A percentile compares a stretch with the other conserved stretches of the same genome.
phyloP scores from a whole-genome alignment of 2,329 filamentous ascomycete species.

The Clarireedia monteithiana region DNA sequence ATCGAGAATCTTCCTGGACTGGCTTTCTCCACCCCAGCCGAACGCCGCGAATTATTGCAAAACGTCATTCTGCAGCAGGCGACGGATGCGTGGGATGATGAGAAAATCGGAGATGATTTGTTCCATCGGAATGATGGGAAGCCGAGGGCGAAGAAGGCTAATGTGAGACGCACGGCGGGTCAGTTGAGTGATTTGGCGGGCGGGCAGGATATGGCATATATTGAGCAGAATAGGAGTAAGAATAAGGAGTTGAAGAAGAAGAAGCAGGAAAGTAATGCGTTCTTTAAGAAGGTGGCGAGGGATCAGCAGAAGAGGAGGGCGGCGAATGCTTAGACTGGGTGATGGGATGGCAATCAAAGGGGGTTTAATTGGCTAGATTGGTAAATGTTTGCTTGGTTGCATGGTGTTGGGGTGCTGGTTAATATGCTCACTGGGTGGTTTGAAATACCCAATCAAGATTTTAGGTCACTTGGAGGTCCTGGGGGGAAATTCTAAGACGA shows the following conservation, averaged over 20 bases:
- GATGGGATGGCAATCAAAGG: not conserved
- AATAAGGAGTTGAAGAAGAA: constrained; percentile 62
- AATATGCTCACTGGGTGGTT: too few relatives aligned
- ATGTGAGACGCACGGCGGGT: constrained; percentile 71
- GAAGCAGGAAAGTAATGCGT: constrained; percentile 45
- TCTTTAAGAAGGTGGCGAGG: constrained; percentile 59
- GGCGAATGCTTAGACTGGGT: constrained; percentile 22
- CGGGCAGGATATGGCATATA: constrained; percentile 95
- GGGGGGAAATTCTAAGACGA: too few relatives aligned
- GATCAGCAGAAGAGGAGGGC: constrained; percentile 51
- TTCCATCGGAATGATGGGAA: constrained; percentile 41
- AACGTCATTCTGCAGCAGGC: constrained; percentile 70
- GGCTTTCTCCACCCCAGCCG: constrained; percentile 68
- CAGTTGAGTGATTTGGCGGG: constrained; percentile 80
- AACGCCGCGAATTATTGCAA: constrained; percentile 78
- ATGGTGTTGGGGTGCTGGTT: too few relatives aligned
- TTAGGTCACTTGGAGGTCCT: too few relatives aligned
- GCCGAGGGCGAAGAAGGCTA: constrained; percentile 43
- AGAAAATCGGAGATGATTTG: constrained; percentile 44
- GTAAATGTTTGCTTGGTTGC: not conserved
- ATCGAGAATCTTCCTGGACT: constrained; percentile 78
- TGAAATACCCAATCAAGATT: too few relatives aligned
- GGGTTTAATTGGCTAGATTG: not conserved
- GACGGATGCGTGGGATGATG: constrained; percentile 46
- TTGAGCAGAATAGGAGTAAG: constrained; percentile 69